These are phyloP conservation scores for Rhodotorula kratochvilovae DNA, from an alignment of 768 basidiomycete species.

Conservation along the genomic window DNA sequence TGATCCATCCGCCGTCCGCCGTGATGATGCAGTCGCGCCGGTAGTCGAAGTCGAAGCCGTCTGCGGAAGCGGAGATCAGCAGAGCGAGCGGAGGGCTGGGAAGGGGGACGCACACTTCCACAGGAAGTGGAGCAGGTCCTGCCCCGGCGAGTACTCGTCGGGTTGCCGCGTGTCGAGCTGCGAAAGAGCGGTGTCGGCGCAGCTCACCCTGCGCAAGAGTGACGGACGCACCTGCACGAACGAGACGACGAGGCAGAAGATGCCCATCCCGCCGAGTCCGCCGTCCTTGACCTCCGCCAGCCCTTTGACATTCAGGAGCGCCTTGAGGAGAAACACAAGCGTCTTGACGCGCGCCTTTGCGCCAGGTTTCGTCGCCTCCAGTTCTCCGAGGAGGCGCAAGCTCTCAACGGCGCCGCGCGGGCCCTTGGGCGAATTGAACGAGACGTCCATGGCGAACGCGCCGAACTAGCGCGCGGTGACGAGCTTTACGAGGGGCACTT, in stretches of 20 bases:
- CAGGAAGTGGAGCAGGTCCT: neutral
- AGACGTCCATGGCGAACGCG: constrained; percentile 13
- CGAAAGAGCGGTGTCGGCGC: neutral
- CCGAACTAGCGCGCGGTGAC: neutral
- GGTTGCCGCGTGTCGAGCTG: constrained; percentile 1
- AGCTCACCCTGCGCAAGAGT: too few relatives aligned
- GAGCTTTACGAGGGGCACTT: constrained; percentile 17
- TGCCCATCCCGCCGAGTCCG: neutral
- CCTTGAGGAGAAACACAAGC: neutral
- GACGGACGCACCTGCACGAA: constrained; percentile 13
- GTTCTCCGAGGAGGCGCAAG: neutral
- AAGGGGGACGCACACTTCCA: neutral
- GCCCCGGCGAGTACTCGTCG: neutral
- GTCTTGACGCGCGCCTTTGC: neutral
- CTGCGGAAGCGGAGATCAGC: neutral
- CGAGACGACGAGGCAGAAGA: neutral
- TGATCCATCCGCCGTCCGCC: neutral
- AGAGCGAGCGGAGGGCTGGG: neutral
- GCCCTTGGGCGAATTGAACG: constrained; percentile 8
- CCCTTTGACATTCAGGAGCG: neutral
- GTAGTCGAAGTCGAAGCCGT: neutral
- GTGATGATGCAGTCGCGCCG: neutral
- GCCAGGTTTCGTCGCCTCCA: neutral
- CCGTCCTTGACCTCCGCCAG: neutral
- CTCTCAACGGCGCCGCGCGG: neutral